Evolutionary conservation across 352 stramenopile species (phyloP).

Genomic region (Globisporangium canariense): DNA sequence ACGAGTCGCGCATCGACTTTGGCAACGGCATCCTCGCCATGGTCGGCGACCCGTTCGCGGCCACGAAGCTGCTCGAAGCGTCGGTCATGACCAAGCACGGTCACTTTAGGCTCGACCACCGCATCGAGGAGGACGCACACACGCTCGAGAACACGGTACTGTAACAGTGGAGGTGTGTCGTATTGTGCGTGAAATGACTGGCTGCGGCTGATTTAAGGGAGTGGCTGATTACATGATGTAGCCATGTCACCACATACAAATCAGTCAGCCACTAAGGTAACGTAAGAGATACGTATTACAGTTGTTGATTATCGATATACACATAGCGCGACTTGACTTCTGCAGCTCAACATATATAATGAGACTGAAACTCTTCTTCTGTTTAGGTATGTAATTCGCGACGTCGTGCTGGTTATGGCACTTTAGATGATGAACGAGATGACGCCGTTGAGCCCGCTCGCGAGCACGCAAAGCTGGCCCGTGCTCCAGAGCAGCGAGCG

Average conservation of each 20-base stretch:
- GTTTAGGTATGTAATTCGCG: too few species aligned
- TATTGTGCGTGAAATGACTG: background rate
- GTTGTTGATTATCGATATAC: too few species aligned
- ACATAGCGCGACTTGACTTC: too few species aligned
- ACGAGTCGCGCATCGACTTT: conserved; percentile 51
- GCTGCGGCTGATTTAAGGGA: background rate
- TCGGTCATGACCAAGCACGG: conserved; percentile 61
- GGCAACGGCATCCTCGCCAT: conserved; percentile 48
- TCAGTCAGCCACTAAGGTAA: too few species aligned
- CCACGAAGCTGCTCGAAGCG: conserved; percentile 46
- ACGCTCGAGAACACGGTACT: conserved; percentile 34
- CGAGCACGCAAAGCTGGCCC: conserved; percentile 37
- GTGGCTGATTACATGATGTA: background rate
- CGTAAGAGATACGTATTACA: too few species aligned
- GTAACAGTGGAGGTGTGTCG: background rate
- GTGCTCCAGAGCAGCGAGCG: conserved; percentile 30
- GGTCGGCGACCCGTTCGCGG: conserved; percentile 46
- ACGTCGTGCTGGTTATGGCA: too few species aligned
- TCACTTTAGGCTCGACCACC: conserved; percentile 40
- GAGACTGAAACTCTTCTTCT: too few species aligned
- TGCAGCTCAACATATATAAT: too few species aligned
- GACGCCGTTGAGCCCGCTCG: conserved; percentile 33
- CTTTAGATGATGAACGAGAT: conserved; percentile 26
- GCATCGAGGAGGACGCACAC: conserved; percentile 39
- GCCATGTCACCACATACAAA: background rate